Conservation (phyloP, 2,329 filamentous ascomycete species). For the Bipolaris gigantea region DNA sequence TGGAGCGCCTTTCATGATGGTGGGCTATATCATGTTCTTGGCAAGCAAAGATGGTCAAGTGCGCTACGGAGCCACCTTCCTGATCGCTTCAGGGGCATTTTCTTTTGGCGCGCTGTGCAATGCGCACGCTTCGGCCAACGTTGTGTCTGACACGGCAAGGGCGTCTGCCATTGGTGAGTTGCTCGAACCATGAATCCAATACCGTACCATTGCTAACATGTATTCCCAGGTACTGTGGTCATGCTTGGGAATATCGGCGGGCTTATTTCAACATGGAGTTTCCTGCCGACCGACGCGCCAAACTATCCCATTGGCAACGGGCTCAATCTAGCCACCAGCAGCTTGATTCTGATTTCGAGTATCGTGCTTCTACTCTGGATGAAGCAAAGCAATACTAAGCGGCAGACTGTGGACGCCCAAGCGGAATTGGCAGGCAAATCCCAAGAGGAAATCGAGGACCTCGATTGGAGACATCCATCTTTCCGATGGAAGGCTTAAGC, state of each 20-base stretch:
- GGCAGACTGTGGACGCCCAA: slow-evolving; percentile 59
- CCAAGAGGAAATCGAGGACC: slow-evolving; percentile 34
- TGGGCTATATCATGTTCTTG: slow-evolving; percentile 70
- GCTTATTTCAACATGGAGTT: slow-evolving; percentile 66
- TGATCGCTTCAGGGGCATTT: slow-evolving; percentile 67
- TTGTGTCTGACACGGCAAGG: slow-evolving; percentile 70
- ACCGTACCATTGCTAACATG: not conserved
- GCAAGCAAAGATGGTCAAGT: slow-evolving; percentile 54
- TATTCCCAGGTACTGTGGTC: slow-evolving; percentile 56
- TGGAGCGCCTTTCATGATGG: slow-evolving; percentile 65
- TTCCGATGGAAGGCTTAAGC: slow-evolving; percentile 61
- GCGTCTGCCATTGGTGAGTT: slow-evolving; percentile 61
- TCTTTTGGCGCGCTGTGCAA: slow-evolving; percentile 66
- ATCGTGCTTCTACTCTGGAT: slow-evolving; percentile 62
- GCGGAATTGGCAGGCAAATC: slow-evolving; percentile 57
- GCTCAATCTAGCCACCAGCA: slow-evolving; percentile 66
- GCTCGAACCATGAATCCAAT: not conserved
- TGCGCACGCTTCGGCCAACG: slow-evolving; percentile 69
- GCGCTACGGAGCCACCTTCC: slow-evolving; percentile 70
- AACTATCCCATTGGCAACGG: slow-evolving; percentile 73
- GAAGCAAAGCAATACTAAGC: slow-evolving; percentile 62
- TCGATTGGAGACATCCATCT: slow-evolving; percentile 57
- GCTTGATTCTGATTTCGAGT: slow-evolving; percentile 57
- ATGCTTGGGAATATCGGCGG: slow-evolving; percentile 77
- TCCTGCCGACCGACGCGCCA: slow-evolving; percentile 64